Conservation (phyloP, 805 yeast species). For the Teunomyces kruisii region DNA sequence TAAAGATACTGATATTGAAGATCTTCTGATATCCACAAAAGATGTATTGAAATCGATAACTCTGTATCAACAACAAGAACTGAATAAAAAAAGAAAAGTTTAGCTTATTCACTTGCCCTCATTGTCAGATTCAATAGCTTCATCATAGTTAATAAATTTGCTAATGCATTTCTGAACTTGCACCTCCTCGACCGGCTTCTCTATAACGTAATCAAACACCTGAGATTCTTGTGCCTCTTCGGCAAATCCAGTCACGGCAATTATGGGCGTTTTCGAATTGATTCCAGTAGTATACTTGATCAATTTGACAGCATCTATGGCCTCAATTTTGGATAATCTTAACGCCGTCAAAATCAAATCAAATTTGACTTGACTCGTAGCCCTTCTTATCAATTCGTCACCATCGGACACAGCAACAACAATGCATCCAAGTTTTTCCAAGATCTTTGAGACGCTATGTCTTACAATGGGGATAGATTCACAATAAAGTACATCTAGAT, state of each 20-base stretch:
- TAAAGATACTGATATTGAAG: not conserved
- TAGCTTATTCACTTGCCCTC: conserved; percentile 11
- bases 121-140: conserved; percentile 28
- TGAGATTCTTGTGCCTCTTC: conserved; percentile 59
- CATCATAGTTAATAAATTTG: conserved; percentile 20
- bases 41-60: not conserved
- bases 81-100: conserved; percentile 2
- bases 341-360: conserved; percentile 81
- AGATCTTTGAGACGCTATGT: conserved; percentile 59
- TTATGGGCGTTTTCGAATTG: conserved; percentile 75
- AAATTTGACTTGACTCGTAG: conserved; percentile 79
- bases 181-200: conserved; percentile 56
- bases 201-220: conserved; percentile 67
- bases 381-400: conserved; percentile 77
- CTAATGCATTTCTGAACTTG: conserved; percentile 21
- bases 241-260: conserved; percentile 71
- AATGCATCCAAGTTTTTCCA: conserved; percentile 73
- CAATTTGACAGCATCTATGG: conserved; percentile 74
- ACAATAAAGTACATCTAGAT: conserved; percentile 73
- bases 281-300: conserved; percentile 72
- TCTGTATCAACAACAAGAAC: not conserved
- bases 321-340: conserved; percentile 63
- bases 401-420: conserved; percentile 78
- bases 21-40: not conserved
- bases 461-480: conserved; percentile 85